Evolutionary conservation across 768 basidiomycete genomes (phyloP).

Genomic region (Strobilomyces echinocephalus): DNA sequence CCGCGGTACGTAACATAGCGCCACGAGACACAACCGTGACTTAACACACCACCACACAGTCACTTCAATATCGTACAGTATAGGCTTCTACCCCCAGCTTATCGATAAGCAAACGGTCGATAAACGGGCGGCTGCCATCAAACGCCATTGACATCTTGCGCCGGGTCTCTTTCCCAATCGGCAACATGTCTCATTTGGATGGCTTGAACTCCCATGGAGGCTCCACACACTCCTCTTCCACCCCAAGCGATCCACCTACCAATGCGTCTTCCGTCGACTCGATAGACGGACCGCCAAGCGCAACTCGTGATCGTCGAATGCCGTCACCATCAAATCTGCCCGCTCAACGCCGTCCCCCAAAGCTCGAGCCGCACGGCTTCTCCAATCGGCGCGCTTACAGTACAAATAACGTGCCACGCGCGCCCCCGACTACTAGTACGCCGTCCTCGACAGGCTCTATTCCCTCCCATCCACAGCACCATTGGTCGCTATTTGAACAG

Average conservation of each 20-base stretch:
- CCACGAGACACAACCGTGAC: no score
- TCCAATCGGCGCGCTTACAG: constrained; percentile 3
- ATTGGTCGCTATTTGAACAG: constrained; percentile 69
- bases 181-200: constrained; percentile 35
- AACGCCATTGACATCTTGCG: neutral
- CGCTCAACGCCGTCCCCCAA: neutral
- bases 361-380: constrained; percentile 7
- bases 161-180: neutral
- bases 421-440: constrained; percentile 3
- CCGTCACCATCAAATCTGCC: constrained; percentile 13
- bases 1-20: neutral
- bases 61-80: no score
- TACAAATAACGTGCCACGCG: constrained; percentile 16
- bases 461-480: constrained; percentile 22
- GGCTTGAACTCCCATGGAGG: constrained; percentile 81
- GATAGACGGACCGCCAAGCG: constrained; percentile 11
- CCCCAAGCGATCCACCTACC: constrained; percentile 8
- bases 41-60: neutral
- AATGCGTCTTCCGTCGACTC: constrained; percentile 14
- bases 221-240: constrained; percentile 76
- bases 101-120: neutral
- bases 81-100: neutral
- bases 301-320: constrained; percentile 10
- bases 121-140: neutral
- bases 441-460: constrained; percentile 6